Percentiles rank a stretch among this genome's conserved stretches.
Conservation (phyloP, 495 filamentous ascomycete genomes). For the Aspergillus avenaceus region DNA sequence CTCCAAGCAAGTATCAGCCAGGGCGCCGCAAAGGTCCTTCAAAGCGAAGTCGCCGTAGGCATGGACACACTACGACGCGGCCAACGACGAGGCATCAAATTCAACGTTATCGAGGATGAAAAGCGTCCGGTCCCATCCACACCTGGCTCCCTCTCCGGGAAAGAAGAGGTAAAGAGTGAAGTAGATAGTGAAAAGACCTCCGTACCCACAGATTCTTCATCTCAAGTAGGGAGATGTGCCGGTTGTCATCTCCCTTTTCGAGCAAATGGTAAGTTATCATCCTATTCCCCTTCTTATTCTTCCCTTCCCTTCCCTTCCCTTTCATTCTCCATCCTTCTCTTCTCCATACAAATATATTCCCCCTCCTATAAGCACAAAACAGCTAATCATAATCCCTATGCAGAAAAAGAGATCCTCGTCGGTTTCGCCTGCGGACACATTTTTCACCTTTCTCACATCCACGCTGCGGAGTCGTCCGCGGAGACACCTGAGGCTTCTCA, state of each 20-base stretch:
- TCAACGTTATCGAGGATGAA: constrained; percentile 60
- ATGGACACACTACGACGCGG: constrained; percentile 75
- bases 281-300: background rate
- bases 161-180: constrained; percentile 10
- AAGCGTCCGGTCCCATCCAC: constrained; percentile 1
- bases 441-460: constrained; percentile 81
- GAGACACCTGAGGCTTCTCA: constrained; percentile 21
- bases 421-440: constrained; percentile 90
- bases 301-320: background rate
- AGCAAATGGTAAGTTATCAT: constrained; percentile 38
- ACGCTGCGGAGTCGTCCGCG: constrained; percentile 35
- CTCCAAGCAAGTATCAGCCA: constrained; percentile 87
- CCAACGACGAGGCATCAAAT: constrained; percentile 79
- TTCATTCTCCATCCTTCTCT: background rate
- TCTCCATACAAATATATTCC: too few species aligned
- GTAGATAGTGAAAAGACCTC: constrained; percentile 17
- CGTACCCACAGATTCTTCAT: background rate
- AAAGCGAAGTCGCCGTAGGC: constrained; percentile 78
- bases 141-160: background rate
- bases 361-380: too few species aligned
- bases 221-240: constrained; percentile 43
- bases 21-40: constrained; percentile 80
- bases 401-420: constrained; percentile 73
- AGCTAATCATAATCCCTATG: constrained; percentile 1
- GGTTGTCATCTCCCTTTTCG: constrained; percentile 58